Percentiles rank a stretch among this genome's conserved stretches.
These are phyloP conservation scores for Rhynchosporium agropyri DNA, from an alignment of 2,329 filamentous ascomycete species.

Conservation along the genomic window DNA sequence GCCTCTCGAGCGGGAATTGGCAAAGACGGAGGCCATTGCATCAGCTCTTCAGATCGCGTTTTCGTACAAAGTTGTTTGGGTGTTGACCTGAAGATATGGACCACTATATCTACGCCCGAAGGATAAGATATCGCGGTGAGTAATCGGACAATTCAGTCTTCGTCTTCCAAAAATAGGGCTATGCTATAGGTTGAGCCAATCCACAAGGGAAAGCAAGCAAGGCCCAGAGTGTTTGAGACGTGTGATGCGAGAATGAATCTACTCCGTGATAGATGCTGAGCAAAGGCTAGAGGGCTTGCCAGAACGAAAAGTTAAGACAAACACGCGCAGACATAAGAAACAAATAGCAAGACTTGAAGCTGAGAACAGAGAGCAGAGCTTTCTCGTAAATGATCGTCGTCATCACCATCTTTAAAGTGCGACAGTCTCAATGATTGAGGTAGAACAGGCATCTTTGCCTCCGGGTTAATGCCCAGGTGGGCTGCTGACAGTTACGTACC, in stretches of 20 bases:
- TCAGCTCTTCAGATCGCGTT: neutral
- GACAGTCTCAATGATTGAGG: neutral
- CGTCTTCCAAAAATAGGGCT: constrained; percentile 85
- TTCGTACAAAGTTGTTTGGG: constrained; percentile 29
- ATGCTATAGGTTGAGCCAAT: constrained; percentile 60
- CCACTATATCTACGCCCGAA: constrained; percentile 62
- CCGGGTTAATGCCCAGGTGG: neutral
- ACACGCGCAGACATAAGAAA: too few relatives aligned
- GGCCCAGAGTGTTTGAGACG: constrained; percentile 85
- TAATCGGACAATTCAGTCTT: constrained; percentile 66
- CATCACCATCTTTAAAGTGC: neutral
- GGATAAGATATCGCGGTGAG: constrained; percentile 67
- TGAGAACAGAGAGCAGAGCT: neutral
- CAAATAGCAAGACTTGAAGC: too few relatives aligned
- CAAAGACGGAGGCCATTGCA: too few relatives aligned
- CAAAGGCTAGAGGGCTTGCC: neutral
- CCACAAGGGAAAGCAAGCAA: constrained; percentile 56
- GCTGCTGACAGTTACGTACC: constrained; percentile 21
- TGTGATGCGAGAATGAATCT: neutral
- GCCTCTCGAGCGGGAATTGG: too few relatives aligned
- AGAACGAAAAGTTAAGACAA: too few relatives aligned
- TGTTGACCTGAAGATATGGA: constrained; percentile 72
- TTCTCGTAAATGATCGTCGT: neutral
- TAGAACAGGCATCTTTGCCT: neutral
- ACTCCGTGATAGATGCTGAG: neutral